A percentile compares a stretch with the other conserved stretches of the same genome.
Conservation (phyloP, 306 rosid genomes). For the Heteromeles arbutifolia region DNA sequence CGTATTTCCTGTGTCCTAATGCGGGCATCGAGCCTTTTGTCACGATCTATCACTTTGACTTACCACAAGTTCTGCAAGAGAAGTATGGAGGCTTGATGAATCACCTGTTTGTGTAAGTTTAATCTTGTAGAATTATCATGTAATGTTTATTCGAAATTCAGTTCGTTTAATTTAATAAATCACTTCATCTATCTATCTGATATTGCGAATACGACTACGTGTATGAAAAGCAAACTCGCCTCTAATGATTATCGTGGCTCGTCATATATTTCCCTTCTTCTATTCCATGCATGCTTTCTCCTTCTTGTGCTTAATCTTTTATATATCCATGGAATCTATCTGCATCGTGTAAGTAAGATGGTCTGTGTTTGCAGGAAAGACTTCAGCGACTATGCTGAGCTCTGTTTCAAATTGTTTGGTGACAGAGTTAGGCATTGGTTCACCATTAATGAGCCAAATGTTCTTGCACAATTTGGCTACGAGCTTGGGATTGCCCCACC, state of each 20-base stretch:
- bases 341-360: not conserved
- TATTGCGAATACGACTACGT: too few relatives aligned
- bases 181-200: too few relatives aligned
- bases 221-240: too few relatives aligned
- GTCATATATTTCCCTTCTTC: too few relatives aligned
- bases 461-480: constrained; percentile 20
- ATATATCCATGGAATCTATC: not conserved
- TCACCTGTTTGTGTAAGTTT: constrained; percentile 27
- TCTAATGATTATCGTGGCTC: too few relatives aligned
- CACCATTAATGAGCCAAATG: constrained; percentile 43
- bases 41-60: constrained; percentile 18
- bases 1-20: too few relatives aligned
- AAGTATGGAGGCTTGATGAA: constrained; percentile 31
- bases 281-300: too few relatives aligned
- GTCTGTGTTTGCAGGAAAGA: not conserved
- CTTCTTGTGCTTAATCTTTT: too few relatives aligned
- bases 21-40: too few relatives aligned
- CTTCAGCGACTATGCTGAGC: constrained; percentile 21
- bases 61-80: constrained; percentile 31
- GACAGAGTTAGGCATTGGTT: constrained; percentile 53
- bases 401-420: constrained; percentile 45
- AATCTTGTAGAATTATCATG: too few relatives aligned
- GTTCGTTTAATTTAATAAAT: too few relatives aligned
- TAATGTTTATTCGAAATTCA: too few relatives aligned
- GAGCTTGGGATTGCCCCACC: constrained; percentile 41